Evolutionary conservation across 2,329 filamentous ascomycete genomes (phyloP).

Genomic region (Fusarium torulosum): DNA sequence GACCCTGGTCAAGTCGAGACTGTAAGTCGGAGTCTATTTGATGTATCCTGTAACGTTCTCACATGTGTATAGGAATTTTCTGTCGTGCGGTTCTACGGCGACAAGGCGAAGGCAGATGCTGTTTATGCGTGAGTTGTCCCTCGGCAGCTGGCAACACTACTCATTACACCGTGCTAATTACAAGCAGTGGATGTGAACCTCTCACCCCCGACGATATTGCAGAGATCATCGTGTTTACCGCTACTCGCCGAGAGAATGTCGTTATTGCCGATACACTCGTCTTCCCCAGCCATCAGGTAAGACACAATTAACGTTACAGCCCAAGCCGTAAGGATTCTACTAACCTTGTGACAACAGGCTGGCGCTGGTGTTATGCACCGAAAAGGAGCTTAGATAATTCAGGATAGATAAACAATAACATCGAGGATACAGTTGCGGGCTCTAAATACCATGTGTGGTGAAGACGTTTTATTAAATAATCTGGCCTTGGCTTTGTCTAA

Average conservation of each 20-base stretch:
- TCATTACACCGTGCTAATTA: constrained; percentile 8
- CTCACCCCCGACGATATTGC: constrained; percentile 92
- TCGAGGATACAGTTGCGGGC: no score
- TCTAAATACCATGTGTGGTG: background rate
- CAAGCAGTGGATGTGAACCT: constrained; percentile 76
- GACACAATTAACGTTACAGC: constrained; percentile 4
- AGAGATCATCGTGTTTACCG: constrained; percentile 88
- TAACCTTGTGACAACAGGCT: constrained; percentile 44
- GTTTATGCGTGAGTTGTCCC: constrained; percentile 79
- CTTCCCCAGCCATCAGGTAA: constrained; percentile 89
- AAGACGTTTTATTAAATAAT: background rate
- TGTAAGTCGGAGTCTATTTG: constrained; percentile 55
- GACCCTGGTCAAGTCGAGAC: constrained; percentile 96
- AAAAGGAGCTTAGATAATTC: constrained; percentile 34
- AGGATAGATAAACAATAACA: constrained; percentile 9
- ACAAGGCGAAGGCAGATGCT: constrained; percentile 89
- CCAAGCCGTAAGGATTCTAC: background rate
- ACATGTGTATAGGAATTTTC: constrained; percentile 76
- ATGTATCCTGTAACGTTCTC: constrained; percentile 4
- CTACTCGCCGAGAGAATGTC: constrained; percentile 87
- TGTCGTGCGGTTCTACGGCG: constrained; percentile 87
- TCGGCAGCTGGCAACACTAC: background rate
- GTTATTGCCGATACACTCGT: constrained; percentile 89
- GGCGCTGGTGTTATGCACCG: constrained; percentile 52
- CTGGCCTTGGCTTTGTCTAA: background rate